Percentiles rank a stretch among this genome's conserved stretches.
These are phyloP conservation scores for Fusarium nygamai DNA, from an alignment of 2,329 filamentous ascomycete species.

Conservation along the genomic window DNA sequence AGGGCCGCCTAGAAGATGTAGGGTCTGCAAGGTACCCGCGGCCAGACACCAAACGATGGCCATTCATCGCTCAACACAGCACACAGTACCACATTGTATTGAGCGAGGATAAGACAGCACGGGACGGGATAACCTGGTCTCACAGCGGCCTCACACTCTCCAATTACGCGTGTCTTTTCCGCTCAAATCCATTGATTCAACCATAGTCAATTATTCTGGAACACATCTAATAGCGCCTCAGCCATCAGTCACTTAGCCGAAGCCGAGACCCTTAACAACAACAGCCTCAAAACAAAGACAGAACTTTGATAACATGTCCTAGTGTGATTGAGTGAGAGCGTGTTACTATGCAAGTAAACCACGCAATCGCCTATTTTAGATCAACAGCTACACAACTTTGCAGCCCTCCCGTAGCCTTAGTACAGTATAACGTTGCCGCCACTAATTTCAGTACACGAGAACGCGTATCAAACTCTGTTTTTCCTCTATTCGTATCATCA, in stretches of 20 bases:
- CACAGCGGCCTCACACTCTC: slow-evolving; percentile 9
- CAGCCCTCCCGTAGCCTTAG: slow-evolving; percentile 14
- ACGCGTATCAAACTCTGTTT: slow-evolving; percentile 21
- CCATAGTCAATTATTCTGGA: slow-evolving; percentile 29
- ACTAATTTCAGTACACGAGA: slow-evolving; percentile 12
- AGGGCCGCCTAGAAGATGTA: slow-evolving; percentile 8
- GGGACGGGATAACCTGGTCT: slow-evolving; percentile 4
- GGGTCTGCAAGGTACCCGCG: slow-evolving; percentile 43
- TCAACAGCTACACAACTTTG: slow-evolving; percentile 3
- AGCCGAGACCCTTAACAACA: slow-evolving; percentile 6
- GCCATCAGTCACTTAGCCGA: slow-evolving; percentile 2
- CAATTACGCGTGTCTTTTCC: slow-evolving; percentile 7
- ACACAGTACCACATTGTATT: slow-evolving; percentile 1
- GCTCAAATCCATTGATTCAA: slow-evolving; percentile 3
- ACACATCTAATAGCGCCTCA: slow-evolving; percentile 11
- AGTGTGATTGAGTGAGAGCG: neutral
- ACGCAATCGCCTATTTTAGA: slow-evolving; percentile 12
- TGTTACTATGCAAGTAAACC: slow-evolving; percentile 5
- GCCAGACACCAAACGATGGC: slow-evolving; percentile 13
- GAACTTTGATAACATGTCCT: neutral
- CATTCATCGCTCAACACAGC: slow-evolving; percentile 6
- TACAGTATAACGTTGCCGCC: slow-evolving; percentile 23
- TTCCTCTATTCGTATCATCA: slow-evolving; percentile 7
- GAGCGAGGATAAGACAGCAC: neutral
- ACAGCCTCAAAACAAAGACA: neutral